Percentiles rank a stretch among this genome's conserved stretches.
Conservation (phyloP, 768 basidiomycete species). For the Leccinum boreale region DNA sequence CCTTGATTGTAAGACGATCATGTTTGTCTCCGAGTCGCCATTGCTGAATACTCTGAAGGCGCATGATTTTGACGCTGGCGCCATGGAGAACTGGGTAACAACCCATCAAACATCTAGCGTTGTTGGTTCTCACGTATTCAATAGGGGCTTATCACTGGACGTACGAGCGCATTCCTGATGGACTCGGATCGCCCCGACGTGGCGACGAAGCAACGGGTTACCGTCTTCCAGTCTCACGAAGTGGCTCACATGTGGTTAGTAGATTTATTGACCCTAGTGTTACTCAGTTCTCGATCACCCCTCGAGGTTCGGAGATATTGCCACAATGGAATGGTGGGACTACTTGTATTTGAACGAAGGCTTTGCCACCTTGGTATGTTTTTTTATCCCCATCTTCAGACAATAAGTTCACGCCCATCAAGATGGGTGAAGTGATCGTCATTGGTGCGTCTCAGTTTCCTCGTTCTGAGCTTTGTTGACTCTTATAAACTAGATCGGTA, state of each 20-base stretch:
- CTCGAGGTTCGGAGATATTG: conserved; percentile 82
- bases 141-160: conserved; percentile 82
- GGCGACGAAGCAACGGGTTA: conserved; percentile 74
- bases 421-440: conserved; percentile 89
- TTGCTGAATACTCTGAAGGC: conserved; percentile 39
- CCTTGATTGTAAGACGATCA: conserved; percentile 61
- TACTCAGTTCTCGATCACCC: conserved; percentile 10
- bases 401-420: conserved; percentile 6
- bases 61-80: conserved; percentile 85
- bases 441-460: conserved; percentile 45
- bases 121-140: conserved; percentile 1
- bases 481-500: conserved; percentile 48
- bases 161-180: conserved; percentile 76
- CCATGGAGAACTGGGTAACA: conserved; percentile 87
- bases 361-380: conserved; percentile 77
- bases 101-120: not conserved
- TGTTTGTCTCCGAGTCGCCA: not conserved
- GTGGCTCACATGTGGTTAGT: conserved; percentile 77
- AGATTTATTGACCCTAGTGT: not conserved
- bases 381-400: not conserved
- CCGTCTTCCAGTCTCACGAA: conserved; percentile 79
- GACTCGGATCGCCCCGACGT: conserved; percentile 75
- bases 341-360: conserved; percentile 84
- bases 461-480: conserved; percentile 7
- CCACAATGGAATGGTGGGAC: conserved; percentile 93